Base-by-base conservation (phyloP, 805 yeast genomes). In the Lipomyces yamadae region DNA sequence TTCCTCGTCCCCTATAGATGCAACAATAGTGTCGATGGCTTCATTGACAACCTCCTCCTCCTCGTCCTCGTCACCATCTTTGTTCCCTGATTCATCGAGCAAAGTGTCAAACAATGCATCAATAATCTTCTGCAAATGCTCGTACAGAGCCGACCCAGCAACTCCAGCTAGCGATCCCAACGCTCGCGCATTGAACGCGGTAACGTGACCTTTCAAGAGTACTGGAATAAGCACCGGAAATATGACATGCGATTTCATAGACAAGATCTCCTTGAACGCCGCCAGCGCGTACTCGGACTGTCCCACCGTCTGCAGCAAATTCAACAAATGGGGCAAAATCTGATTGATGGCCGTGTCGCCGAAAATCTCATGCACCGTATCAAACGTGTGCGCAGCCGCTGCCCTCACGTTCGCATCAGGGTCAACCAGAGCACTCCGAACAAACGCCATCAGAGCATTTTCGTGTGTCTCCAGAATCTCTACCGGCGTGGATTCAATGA, bases 211-310 rank as follows among this genome's bases (percentile, higher is more conserved):
- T 4, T 86, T 77, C 75, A 94, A 82, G 75, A 95, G 83, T 0
- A 96, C 85, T 56, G 98, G 98, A 66, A 94, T 83, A 76, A 95
- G 84, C 58, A 91, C 89, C 59, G 98, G 98, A 92, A 96, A 92
- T 64, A 96, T 91, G 2, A 91, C 88, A 66, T 91, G 96, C 5
- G 98, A 84, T 74, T 91, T 91, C 2, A 92, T 88, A 10, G 95
- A 85, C 96, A 94, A 91, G 73, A 95, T 89, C 75, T 93, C 98
- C 79, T 89, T 88, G 71, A 95, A 83, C 6, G 98, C 99, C 62
- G 88, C 82, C 71, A 95, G 83, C 0, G 99, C 97, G 74, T 85
- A 83, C 59, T 86, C 91, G 0, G 93, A 86, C 54, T 80, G 81
- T 24, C 83, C 85, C 5, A 75, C 76, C 15, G 83, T 80, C 69